Conservation (phyloP, 345 rosid genomes). For the Carallia pectinifolia region DNA sequence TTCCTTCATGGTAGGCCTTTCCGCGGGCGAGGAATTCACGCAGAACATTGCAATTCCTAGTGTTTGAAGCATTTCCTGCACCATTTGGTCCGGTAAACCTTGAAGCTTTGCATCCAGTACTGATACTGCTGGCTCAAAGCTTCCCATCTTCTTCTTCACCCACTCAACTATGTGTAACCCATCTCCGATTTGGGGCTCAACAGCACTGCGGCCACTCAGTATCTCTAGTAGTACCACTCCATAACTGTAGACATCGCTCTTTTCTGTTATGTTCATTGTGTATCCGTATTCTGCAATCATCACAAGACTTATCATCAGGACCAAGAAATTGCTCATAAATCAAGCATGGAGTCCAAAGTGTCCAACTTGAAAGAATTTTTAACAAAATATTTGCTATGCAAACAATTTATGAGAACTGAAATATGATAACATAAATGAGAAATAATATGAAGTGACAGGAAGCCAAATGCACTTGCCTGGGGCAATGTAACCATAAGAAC, state of each 20-base stretch:
- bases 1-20: conserved; percentile 94
- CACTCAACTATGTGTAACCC: conserved; percentile 92
- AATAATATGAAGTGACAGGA: not conserved
- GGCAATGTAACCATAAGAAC: conserved; percentile 92
- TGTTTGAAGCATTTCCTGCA: conserved; percentile 95
- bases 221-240: conserved; percentile 92
- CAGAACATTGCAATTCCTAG: conserved; percentile 94
- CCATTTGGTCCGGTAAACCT: conserved; percentile 81
- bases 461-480: conserved; percentile 58
- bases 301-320: conserved; percentile 13
- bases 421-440: not conserved
- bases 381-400: not conserved
- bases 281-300: conserved; percentile 80
- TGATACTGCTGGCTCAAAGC: conserved; percentile 74
- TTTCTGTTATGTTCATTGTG: conserved; percentile 93
- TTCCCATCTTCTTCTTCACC: conserved; percentile 98
- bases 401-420: not conserved
- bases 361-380: not conserved
- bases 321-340: not conserved
- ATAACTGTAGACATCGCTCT: conserved; percentile 91
- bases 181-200: conserved; percentile 62
- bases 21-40: conserved; percentile 80
- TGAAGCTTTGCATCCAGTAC: conserved; percentile 79
- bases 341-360: not conserved
- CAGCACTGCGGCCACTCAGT: conserved; percentile 78